phyloP scores from a whole-genome alignment of 768 basidiomycete genomes.

The Naganishia kalamii region DNA sequence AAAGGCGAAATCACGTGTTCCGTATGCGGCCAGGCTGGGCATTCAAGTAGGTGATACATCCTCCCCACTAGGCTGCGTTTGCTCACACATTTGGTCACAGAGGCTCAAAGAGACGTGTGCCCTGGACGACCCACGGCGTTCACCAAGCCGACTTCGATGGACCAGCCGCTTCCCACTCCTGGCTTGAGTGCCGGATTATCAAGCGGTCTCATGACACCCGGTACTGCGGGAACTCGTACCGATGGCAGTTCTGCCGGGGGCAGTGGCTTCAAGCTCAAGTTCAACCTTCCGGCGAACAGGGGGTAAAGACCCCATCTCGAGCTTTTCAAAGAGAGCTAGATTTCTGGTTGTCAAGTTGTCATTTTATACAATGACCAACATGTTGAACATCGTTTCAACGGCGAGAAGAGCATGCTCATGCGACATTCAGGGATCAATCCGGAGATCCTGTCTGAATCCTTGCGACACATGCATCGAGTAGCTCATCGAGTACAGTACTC shows the following conservation, averaged over 20 bases:
- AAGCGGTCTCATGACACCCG: conserved; percentile 1
- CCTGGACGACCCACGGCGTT: background rate
- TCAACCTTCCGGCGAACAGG: background rate
- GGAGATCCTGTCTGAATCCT: no score
- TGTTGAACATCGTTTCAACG: background rate
- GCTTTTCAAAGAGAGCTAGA: background rate
- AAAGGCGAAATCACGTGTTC: conserved; percentile 14
- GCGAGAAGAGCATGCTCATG: no score
- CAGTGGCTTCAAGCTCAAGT: conserved; percentile 8
- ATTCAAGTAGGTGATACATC: background rate
- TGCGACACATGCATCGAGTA: background rate
- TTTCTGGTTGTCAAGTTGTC: background rate
- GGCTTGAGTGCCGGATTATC: background rate
- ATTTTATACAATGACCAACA: background rate
- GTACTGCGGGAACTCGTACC: background rate
- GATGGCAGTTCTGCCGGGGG: conserved; percentile 1
- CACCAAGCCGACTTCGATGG: conserved; percentile 4
- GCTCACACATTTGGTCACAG: background rate
- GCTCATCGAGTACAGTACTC: background rate
- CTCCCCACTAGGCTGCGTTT: background rate
- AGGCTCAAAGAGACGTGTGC: conserved; percentile 11
- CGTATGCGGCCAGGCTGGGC: background rate
- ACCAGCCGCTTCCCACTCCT: background rate
- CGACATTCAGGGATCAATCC: no score
- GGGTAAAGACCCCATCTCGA: no score